phyloP scores from a whole-genome alignment of 2,329 filamentous ascomycete genomes.

The Helicocarpus griseus region DNA sequence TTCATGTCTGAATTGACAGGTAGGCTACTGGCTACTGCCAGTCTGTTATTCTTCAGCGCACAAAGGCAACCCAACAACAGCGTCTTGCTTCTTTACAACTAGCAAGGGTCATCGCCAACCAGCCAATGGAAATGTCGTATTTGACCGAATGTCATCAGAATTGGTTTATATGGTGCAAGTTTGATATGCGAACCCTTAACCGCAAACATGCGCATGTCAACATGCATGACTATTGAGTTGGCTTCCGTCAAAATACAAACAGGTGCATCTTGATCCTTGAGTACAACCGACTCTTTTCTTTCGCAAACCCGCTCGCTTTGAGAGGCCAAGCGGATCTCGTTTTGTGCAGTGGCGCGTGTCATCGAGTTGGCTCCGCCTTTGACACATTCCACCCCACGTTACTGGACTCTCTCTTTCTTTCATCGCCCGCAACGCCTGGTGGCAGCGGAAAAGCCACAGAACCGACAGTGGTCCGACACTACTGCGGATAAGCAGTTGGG shows the following conservation, averaged over 20 bases:
- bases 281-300: too few relatives aligned
- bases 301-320: too few relatives aligned
- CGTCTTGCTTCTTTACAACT: not conserved
- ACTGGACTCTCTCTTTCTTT: too few relatives aligned
- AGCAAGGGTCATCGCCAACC: not conserved
- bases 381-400: too few relatives aligned
- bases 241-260: not conserved
- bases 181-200: not conserved
- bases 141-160: conserved; percentile 1
- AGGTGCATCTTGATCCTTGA: too few relatives aligned
- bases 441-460: too few relatives aligned
- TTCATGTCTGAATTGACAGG: not conserved
- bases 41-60: not conserved
- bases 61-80: not conserved
- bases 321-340: too few relatives aligned
- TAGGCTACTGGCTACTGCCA: not conserved
- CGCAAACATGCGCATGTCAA: not conserved
- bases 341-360: too few relatives aligned
- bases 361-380: too few relatives aligned
- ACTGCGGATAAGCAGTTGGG: too few relatives aligned
- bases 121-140: not conserved
- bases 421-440: too few relatives aligned
- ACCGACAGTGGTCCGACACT: too few relatives aligned
- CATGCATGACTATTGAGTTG: not conserved
- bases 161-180: not conserved